These are phyloP conservation scores for Cryptococcus maquisensis DNA, from an alignment of 1,284 basidiomycete species.

Conservation along the genomic window DNA sequence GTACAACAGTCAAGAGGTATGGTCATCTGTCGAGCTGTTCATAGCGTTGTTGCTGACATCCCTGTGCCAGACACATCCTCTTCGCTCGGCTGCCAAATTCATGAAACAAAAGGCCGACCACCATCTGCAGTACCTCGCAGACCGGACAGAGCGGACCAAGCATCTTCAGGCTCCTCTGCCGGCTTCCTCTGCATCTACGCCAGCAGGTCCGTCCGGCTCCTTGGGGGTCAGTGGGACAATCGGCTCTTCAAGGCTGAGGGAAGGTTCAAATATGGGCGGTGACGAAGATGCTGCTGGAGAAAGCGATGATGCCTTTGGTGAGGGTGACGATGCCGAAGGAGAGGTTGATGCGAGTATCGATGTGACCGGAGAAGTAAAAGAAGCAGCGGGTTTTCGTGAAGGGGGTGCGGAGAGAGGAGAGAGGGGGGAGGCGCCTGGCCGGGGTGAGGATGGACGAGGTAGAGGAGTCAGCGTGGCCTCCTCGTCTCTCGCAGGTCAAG, in stretches of 20 bases:
- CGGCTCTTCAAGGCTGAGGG: neutral
- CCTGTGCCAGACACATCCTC: slow-evolving; percentile 63
- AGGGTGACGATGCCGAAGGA: slow-evolving; percentile 19
- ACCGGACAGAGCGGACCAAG: slow-evolving; percentile 66
- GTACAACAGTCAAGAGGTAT: slow-evolving; percentile 85
- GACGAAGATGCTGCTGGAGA: slow-evolving; percentile 43
- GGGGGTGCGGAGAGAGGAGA: slow-evolving; percentile 7
- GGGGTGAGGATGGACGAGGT: neutral
- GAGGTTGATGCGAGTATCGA: slow-evolving; percentile 16
- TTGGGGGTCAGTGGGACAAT: neutral
- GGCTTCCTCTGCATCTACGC: slow-evolving; percentile 32
- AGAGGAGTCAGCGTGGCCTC: slow-evolving; percentile 9
- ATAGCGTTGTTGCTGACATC: neutral
- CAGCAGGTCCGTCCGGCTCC: slow-evolving; percentile 4
- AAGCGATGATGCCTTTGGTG: slow-evolving; percentile 31
- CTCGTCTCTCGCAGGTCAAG: slow-evolving; percentile 4
- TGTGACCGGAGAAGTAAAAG: neutral
- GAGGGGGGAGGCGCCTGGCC: neutral
- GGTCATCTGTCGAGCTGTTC: neutral
- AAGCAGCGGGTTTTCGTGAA: slow-evolving; percentile 4
- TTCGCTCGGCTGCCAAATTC: slow-evolving; percentile 70
- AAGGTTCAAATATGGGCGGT: slow-evolving; percentile 9
- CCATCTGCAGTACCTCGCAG: slow-evolving; percentile 80
- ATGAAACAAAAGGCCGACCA: slow-evolving; percentile 71
- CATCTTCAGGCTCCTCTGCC: slow-evolving; percentile 56